phyloP scores from a whole-genome alignment of 306 rosid species.

The Trifolium subterraneum region DNA sequence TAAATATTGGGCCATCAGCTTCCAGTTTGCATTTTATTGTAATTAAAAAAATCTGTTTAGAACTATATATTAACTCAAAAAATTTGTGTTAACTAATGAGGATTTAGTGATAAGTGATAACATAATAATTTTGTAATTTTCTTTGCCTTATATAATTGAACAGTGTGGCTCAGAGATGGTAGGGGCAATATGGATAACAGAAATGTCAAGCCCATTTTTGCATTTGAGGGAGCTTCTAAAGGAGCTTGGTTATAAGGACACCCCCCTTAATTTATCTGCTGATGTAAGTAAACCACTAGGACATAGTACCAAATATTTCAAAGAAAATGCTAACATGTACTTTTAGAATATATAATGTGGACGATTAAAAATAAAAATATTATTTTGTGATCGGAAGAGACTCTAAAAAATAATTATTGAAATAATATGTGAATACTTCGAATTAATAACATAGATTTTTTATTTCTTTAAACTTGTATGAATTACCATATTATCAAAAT shows the following conservation, averaged over 20 bases:
- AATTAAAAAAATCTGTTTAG: not conserved
- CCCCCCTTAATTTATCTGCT: conserved; percentile 71
- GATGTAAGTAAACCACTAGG: conserved; percentile 59
- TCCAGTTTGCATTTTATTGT: not conserved
- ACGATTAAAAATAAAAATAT: too few relatives aligned
- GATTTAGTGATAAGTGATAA: not conserved
- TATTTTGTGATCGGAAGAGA: too few relatives aligned
- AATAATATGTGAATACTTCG: too few relatives aligned
- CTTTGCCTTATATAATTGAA: not conserved
- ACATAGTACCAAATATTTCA: too few relatives aligned
- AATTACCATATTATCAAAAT: not conserved
- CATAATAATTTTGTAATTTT: not conserved
- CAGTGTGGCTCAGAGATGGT: conserved; percentile 88
- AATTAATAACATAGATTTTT: too few relatives aligned
- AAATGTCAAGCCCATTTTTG: conserved; percentile 88
- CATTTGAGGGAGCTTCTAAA: conserved; percentile 81
- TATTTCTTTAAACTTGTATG: too few relatives aligned
- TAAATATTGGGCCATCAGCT: not conserved
- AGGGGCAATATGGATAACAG: conserved; percentile 79
- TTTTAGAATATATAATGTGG: too few relatives aligned
- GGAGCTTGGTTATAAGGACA: conserved; percentile 76
- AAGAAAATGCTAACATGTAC: too few relatives aligned
- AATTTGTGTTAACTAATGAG: not conserved
- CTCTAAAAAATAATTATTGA: too few relatives aligned
- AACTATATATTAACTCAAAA: not conserved